Conservation (phyloP, 2,329 filamentous ascomycete species). For the Cercospora citrullina region DNA sequence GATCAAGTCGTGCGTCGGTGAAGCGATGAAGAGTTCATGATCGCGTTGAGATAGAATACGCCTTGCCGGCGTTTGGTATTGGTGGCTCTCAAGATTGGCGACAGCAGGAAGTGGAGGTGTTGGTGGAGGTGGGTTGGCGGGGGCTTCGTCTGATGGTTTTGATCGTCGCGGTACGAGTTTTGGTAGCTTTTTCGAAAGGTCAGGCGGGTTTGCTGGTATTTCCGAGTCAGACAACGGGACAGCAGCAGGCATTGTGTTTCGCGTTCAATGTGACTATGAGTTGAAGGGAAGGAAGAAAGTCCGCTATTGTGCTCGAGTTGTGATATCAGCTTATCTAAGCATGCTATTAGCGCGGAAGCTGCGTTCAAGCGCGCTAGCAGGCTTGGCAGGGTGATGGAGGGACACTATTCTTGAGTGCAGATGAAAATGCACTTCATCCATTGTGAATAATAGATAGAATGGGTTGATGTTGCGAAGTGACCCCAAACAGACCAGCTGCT, state of each 20-base stretch:
- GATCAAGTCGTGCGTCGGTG: conserved; percentile 72
- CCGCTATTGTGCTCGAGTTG: background rate
- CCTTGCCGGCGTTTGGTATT: conserved; percentile 66
- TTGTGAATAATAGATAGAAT: background rate
- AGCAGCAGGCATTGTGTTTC: conserved; percentile 18
- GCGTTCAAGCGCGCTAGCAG: background rate
- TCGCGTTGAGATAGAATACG: conserved; percentile 80
- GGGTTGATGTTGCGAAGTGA: background rate
- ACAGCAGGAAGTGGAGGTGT: conserved; percentile 73
- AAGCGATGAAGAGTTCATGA: conserved; percentile 77
- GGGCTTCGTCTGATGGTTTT: conserved; percentile 44
- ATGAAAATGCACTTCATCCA: background rate
- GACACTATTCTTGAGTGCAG: background rate
- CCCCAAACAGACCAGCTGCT: background rate
- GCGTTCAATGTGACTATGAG: background rate
- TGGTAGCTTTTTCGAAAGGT: conserved; percentile 61
- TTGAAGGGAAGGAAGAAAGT: background rate
- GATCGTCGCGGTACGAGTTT: conserved; percentile 66
- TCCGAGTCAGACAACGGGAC: conserved; percentile 15
- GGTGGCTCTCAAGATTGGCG: conserved; percentile 56
- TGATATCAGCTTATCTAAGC: background rate
- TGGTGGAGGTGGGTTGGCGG: conserved; percentile 62
- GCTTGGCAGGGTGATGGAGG: background rate
- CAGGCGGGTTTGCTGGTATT: conserved; percentile 39
- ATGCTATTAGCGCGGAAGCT: background rate